phyloP scores from a whole-genome alignment of 2,329 filamentous ascomycete species.

The Xylogone sp. region DNA sequence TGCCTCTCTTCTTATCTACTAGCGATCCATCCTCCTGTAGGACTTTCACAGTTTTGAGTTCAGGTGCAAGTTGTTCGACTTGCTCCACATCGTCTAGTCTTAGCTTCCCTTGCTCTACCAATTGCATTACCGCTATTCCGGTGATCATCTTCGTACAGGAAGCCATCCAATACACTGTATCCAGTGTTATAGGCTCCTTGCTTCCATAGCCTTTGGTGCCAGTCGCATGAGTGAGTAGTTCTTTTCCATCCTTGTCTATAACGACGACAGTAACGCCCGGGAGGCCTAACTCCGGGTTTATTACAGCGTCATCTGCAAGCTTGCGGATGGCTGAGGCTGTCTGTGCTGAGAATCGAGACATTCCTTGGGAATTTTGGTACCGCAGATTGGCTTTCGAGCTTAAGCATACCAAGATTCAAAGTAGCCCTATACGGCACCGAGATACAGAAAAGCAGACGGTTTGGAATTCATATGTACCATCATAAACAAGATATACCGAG shows the following conservation, averaged over 20 bases:
- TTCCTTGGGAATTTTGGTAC: too few species aligned
- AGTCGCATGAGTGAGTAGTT: conserved; percentile 43
- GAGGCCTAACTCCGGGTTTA: conserved; percentile 16
- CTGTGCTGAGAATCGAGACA: too few species aligned
- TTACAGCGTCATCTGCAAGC: too few species aligned
- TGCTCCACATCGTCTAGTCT: conserved; percentile 46
- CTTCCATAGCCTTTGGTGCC: conserved; percentile 40
- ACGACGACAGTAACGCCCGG: conserved; percentile 43
- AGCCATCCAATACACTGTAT: conserved; percentile 58
- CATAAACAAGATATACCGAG: too few species aligned
- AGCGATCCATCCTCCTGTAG: conserved; percentile 34
- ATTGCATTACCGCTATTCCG: conserved; percentile 51
- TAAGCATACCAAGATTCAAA: conserved; percentile 24
- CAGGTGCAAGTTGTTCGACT: conserved; percentile 44
- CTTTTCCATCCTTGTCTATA: conserved; percentile 42
- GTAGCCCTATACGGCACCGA: not conserved
- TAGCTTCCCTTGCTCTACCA: conserved; percentile 48
- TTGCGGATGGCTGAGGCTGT: too few species aligned
- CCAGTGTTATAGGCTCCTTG: conserved; percentile 52
- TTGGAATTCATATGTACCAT: too few species aligned
- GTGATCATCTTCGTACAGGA: conserved; percentile 55
- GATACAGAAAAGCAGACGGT: too few species aligned
- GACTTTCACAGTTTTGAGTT: conserved; percentile 45
- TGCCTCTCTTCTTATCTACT: conserved; percentile 38
- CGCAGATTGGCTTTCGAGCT: too few species aligned